Base-by-base conservation (phyloP, 2,329 filamentous ascomycete species). In the Blastomyces silverae region DNA sequence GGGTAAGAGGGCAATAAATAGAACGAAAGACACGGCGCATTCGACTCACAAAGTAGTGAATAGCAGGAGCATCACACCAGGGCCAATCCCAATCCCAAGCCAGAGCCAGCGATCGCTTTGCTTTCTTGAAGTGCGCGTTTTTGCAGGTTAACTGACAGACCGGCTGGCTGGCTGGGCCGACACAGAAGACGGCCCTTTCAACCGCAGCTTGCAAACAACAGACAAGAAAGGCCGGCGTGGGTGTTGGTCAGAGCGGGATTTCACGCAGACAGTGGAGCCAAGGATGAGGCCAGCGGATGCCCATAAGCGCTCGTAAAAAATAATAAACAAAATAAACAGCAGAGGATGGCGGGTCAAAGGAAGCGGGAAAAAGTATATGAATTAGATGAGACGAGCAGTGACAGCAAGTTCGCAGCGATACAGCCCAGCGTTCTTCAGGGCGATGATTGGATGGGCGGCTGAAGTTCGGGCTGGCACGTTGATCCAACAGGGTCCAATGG, bases 21-120 rank as follows among this genome's bases (percentile, higher is more conserved):
- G 28, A 8, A 8, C 2, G 10, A 48, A 50, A 50, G n/a, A 34
- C 34, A 58, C 3, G 25, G 55, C 55, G 31, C 34, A 58, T 20
- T 42, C n/a, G n/a, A 58, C 55, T 42, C 22, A 39, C 55, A 58
- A 58, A 42, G 55, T 22, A 42, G 55, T 39, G 34, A 39, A 39
- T 58, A 58, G 34, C 4, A 42, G 34, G 2, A 56, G 15, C 34
- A 58, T 58, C 34, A 58, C 55, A 58, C n/a, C 31, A 58, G 34
- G n/a, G 55, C 10, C 34, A 42, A 42, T 22, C 34, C 28, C 31
- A 42, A 15, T 20, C n/a, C 11, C 6, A 15, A 22, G 31, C 55
- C 11, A 17, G 34, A 22, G 34, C 55, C 55, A 42, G 55, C 11
- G 34, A 34, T 15, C 10, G 55, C 11, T 56, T 56, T 28, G 11